Conservation (phyloP, 768 basidiomycete species). For the Suillus fuscotomentosus region DNA sequence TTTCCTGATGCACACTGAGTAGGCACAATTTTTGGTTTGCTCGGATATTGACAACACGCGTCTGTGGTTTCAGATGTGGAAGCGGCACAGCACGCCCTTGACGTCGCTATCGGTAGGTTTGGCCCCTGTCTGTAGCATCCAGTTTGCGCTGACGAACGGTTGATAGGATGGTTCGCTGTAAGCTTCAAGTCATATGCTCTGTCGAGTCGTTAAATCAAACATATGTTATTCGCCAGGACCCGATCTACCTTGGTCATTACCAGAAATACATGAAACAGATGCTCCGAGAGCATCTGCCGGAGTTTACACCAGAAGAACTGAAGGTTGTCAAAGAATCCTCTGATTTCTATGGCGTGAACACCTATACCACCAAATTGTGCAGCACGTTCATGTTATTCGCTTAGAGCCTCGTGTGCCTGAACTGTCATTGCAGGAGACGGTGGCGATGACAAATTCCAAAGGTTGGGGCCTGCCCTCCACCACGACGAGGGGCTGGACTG, state of each 20-base stretch:
- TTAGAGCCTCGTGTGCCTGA: not conserved
- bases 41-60: slow-evolving; percentile 1
- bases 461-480: too few relatives aligned
- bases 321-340: slow-evolving; percentile 60
- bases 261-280: slow-evolving; percentile 57
- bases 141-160: slow-evolving; percentile 17
- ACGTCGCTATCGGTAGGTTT: slow-evolving; percentile 63
- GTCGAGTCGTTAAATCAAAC: not conserved
- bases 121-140: slow-evolving; percentile 27
- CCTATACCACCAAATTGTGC: slow-evolving; percentile 65
- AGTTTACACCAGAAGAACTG: slow-evolving; percentile 55
- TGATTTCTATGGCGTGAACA: slow-evolving; percentile 74
- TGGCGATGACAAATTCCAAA: slow-evolving; percentile 61
- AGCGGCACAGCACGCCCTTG: slow-evolving; percentile 70
- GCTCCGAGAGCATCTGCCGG: slow-evolving; percentile 54
- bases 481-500: too few relatives aligned
- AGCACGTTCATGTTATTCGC: slow-evolving; percentile 34
- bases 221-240: slow-evolving; percentile 39
- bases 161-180: slow-evolving; percentile 58
- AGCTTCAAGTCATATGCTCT: slow-evolving; percentile 15
- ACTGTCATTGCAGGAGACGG: slow-evolving; percentile 43
- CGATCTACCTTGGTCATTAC: slow-evolving; percentile 72
- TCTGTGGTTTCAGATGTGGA: slow-evolving; percentile 47
- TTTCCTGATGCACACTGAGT: slow-evolving; percentile 37
- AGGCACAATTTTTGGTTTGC: slow-evolving; percentile 19